Percentiles rank a stretch among this genome's conserved stretches.
Conservation (phyloP, 768 basidiomycete species). For the Suillus bovinus region DNA sequence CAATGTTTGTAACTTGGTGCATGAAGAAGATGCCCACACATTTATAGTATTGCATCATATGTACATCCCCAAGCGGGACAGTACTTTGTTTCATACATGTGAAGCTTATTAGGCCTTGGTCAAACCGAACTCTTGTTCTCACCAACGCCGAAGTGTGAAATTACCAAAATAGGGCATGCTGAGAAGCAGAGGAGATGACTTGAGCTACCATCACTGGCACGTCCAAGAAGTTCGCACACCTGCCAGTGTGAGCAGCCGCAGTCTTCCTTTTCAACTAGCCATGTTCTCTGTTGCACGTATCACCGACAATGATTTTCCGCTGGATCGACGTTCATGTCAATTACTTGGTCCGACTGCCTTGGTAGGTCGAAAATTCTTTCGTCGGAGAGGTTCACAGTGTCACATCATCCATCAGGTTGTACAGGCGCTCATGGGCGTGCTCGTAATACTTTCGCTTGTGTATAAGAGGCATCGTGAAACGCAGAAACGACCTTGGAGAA, state of each 20-base stretch:
- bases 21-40: neutral
- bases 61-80: neutral
- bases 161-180: neutral
- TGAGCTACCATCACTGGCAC: neutral
- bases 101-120: neutral
- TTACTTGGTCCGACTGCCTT: slow-evolving; percentile 51
- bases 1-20: neutral
- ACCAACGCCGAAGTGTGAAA: neutral
- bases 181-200: neutral
- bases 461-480: slow-evolving; percentile 87
- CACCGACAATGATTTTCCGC: slow-evolving; percentile 28
- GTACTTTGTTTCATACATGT: neutral
- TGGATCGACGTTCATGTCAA: slow-evolving; percentile 45
- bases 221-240: slow-evolving; percentile 4
- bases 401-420: slow-evolving; percentile 51
- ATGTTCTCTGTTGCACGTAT: slow-evolving; percentile 19
- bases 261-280: neutral
- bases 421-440: slow-evolving; percentile 85
- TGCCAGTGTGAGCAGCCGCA: neutral
- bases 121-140: neutral
- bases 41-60: neutral
- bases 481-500: slow-evolving; percentile 86
- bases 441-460: slow-evolving; percentile 86
- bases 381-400: slow-evolving; percentile 2
- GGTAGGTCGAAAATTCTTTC: slow-evolving; percentile 26